phyloP scores from a whole-genome alignment of 305 asterid genomes.

The Galium porrigens region DNA sequence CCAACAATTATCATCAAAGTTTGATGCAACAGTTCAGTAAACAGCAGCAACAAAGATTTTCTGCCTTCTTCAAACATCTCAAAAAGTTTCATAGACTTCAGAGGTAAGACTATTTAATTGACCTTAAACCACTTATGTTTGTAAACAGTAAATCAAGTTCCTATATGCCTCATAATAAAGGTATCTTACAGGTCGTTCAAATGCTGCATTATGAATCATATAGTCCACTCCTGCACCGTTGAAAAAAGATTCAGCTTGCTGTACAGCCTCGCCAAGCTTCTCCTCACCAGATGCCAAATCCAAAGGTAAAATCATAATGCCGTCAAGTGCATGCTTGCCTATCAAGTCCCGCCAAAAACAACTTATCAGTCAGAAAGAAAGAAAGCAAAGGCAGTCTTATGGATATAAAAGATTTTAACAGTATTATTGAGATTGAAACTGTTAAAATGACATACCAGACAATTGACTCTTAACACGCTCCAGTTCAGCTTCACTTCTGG shows the following conservation, averaged over 20 bases:
- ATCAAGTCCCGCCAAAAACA: constrained; percentile 9
- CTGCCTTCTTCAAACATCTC: not conserved
- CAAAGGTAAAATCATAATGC: constrained; percentile 64
- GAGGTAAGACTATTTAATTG: not conserved
- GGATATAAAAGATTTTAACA: not conserved
- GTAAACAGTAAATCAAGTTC: not conserved
- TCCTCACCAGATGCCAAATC: constrained; percentile 70
- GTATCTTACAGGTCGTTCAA: constrained; percentile 80
- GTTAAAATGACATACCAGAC: constrained; percentile 32
- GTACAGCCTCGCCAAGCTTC: constrained; percentile 45
- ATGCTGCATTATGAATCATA: constrained; percentile 91
- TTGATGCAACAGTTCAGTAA: not conserved
- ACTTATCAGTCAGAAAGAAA: not conserved
- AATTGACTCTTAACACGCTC: constrained; percentile 59
- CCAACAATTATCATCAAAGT: not conserved
- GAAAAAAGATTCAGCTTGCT: constrained; percentile 62
- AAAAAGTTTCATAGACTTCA: not conserved
- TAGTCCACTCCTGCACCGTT: constrained; percentile 79
- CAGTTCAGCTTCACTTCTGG: constrained; percentile 75
- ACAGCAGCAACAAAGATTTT: too few species aligned
- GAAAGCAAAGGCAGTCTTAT: not conserved
- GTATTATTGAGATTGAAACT: not conserved
- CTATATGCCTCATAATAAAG: not conserved
- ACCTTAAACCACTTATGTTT: not conserved
- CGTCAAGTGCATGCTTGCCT: constrained; percentile 79